These are phyloP conservation scores for Didymella sp. DNA, from an alignment of 2,329 filamentous ascomycete species.

Conservation along the genomic window DNA sequence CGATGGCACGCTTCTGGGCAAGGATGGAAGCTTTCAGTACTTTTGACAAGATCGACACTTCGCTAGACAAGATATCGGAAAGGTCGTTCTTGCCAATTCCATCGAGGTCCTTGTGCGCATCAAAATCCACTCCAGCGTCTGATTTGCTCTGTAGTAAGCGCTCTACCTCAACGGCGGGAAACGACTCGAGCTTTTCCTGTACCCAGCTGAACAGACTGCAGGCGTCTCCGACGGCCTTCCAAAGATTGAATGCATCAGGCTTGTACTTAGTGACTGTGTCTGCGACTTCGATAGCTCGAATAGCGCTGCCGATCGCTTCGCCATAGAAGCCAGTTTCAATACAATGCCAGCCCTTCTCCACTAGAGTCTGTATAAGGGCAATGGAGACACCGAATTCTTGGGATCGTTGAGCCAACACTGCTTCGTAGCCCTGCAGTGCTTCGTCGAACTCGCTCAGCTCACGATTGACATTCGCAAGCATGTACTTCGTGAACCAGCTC, in stretches of 20 bases:
- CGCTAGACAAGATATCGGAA: conserved; percentile 25
- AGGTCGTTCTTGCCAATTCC: conserved; percentile 59
- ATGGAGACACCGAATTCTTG: conserved; percentile 86
- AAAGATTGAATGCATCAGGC: conserved; percentile 84
- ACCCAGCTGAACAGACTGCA: conserved; percentile 83
- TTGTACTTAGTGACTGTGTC: conserved; percentile 66
- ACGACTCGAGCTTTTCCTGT: conserved; percentile 68
- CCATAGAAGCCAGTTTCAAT: conserved; percentile 87
- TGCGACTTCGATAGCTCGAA: conserved; percentile 73
- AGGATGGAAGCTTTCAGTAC: conserved; percentile 77
- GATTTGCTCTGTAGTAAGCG: conserved; percentile 62
- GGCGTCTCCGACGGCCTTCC: conserved; percentile 91
- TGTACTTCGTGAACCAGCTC: conserved; percentile 95
- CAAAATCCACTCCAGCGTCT: conserved; percentile 60
- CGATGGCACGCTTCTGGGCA: conserved; percentile 84
- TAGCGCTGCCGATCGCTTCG: conserved; percentile 75
- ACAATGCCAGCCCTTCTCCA: conserved; percentile 79
- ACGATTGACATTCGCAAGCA: conserved; percentile 92
- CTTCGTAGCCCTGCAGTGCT: conserved; percentile 77
- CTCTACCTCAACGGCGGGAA: conserved; percentile 67
- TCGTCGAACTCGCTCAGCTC: conserved; percentile 91
- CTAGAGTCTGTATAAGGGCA: conserved; percentile 84
- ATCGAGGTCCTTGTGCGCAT: conserved; percentile 73
- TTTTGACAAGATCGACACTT: conserved; percentile 54
- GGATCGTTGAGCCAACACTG: conserved; percentile 71